A percentile compares a stretch with the other conserved stretches of the same genome.
Evolutionary conservation across 768 basidiomycete genomes (phyloP).

Genomic region (Gloeostereum incarnatum): DNA sequence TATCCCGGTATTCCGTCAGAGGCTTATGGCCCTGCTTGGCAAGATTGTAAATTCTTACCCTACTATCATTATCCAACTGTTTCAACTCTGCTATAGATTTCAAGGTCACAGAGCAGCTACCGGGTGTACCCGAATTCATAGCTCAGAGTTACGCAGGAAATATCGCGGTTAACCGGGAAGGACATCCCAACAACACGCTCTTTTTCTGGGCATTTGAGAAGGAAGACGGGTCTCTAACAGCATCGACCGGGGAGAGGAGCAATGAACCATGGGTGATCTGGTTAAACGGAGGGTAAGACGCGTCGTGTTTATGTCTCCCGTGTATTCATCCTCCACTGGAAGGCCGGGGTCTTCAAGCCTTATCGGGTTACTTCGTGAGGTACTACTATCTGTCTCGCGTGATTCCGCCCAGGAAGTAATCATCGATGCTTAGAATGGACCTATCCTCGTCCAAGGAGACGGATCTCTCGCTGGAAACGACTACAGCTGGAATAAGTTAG

Average conservation of each 20-base stretch:
- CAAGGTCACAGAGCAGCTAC: conserved; percentile 22
- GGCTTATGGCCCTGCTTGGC: conserved; percentile 21
- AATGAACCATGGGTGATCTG: conserved; percentile 27
- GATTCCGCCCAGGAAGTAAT: no score
- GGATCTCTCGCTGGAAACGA: conserved; percentile 7
- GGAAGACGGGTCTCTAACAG: conserved; percentile 24
- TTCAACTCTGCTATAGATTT: conserved; percentile 15
- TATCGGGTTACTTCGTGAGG: no score
- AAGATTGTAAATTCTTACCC: conserved; percentile 15
- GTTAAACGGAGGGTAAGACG: conserved; percentile 11
- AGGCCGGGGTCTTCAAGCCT: no score
- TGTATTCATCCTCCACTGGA: no score
- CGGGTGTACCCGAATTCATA: conserved; percentile 20
- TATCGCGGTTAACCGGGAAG: conserved; percentile 18
- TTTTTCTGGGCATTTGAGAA: conserved; percentile 32
- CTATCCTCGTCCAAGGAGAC: conserved; percentile 3
- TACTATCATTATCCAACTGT: not conserved
- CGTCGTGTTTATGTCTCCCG: no score
- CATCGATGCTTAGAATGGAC: conserved; percentile 10
- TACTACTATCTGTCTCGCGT: no score
- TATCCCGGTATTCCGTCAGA: conserved; percentile 31
- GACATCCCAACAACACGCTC: conserved; percentile 24
- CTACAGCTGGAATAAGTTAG: conserved; percentile 9
- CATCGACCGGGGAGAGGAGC: conserved; percentile 10
- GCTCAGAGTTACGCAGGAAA: conserved; percentile 26